Base-by-base conservation (phyloP, 805 yeast species). In the Spathaspora sp. region DNA sequence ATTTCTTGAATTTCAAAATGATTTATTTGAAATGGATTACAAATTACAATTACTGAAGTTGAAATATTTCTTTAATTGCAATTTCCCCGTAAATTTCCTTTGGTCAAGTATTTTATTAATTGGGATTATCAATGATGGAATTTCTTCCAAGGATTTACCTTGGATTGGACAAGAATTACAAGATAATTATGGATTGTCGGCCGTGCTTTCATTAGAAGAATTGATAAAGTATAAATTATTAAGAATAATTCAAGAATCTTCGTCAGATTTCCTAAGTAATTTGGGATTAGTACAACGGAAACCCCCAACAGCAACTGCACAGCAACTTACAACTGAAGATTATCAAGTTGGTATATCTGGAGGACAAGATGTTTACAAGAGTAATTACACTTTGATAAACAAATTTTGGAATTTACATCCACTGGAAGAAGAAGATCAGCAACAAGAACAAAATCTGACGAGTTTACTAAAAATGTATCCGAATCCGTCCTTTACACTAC, bases 1-100 rank as follows among this genome's bases (percentile, higher is more conserved):
- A 10, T 75, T 78, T 52, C 65, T 87, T 16, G 83, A 79, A 50
- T 70, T 87, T 39, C 89, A 87, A 61, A 92, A 89, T 64, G 89
- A 86, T 48, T 71, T 91, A 1, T 69, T 89, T 42, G 79, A 69
- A 9, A 58, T 64, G 50, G 74, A 72, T 46, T 73, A 73, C 56
- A 69, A 63, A 46, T 51, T 60, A 16, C 76, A 71, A 38, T 23
- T 73, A 2, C 48, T 50, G 7, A 49, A 55, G 29, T 32, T 73
- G 4, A 44, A 46, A 26, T 80, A 79, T 16, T 71, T 89, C 40
- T 71, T 73, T 10, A 53, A 54, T 29, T 55, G 60, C 48, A 74
- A 70, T 52, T 67, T 77, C 2, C 58, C 73, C 1, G 57, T 74
- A 0, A 60, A 67, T 0, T 75, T 78, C 35, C 69, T 87, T 0